Evolutionary conservation across 306 rosid species (phyloP), one percentile per base, ranked within the genome.

Genomic region (Pyrus bretschneideri): DNA sequence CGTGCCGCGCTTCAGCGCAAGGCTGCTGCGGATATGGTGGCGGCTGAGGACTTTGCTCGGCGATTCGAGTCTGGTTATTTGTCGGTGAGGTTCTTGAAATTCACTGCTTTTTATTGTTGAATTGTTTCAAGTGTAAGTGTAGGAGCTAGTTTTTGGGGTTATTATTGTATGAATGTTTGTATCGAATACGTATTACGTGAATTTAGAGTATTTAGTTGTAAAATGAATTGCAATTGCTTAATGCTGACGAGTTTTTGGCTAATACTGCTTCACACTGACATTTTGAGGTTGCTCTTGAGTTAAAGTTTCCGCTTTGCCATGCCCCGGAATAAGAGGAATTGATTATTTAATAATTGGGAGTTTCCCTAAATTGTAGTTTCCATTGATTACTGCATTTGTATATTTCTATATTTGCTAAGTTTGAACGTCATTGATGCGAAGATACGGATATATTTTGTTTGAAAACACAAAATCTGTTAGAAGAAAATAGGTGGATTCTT

Each of bases 1-100:
- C 90, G 97, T 18, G 85, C 88, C 2, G 96, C 91, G 0, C 84
- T 96, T 65, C 99, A 96, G 89, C 80, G 90, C 5, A 89, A 85
- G 79, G 99, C 98, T 5, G 97, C 98, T 13, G 98, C 97, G 14
- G 97, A 97, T 6, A 96, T 92, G 99, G 88, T 96, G 1, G 98
- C 98, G 2, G 98, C 98, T 0, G 99, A 96, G 86, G 98, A 96
- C 80, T 96, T 85, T 22, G 99, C 97, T 1, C 81, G 97, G 44
- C 87, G 91, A 52, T 88, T 96, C 38, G 99, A 92, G 81, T 86
- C 97, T 58, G 93, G 93, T 12, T 93, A 88, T 73, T 83, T 86
- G 78, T 76, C 69, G 89, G 89, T 86, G 83, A 80, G 89, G 17
- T 67, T 81, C 40, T 77, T 29, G 54, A 18, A 45, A 42, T 75